A percentile compares a stretch with the other conserved stretches of the same genome.
phyloP scores from a whole-genome alignment of 495 filamentous ascomycete species.

The Xylaria bambusicola region DNA sequence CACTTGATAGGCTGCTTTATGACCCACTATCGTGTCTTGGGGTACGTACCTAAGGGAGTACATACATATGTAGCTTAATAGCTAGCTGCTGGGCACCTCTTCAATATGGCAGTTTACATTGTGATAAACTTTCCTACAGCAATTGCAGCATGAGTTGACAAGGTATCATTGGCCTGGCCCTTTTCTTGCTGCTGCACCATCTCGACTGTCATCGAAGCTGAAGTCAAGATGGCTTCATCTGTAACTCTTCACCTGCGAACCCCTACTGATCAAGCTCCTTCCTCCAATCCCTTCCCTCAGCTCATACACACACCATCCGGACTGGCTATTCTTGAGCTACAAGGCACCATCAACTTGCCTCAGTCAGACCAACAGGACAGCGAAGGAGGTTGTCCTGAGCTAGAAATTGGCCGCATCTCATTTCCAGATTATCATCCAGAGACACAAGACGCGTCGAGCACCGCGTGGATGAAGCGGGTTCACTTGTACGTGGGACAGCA shows the following conservation, averaged over 20 bases:
- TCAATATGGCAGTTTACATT: no score
- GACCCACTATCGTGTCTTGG: constrained; percentile 5
- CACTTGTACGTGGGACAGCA: constrained; percentile 87
- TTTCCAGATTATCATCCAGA: constrained; percentile 72
- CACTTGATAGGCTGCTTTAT: not conserved
- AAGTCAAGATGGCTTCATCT: constrained; percentile 28
- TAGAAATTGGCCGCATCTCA: constrained; percentile 69
- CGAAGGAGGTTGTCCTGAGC: constrained; percentile 37
- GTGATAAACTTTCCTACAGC: no score
- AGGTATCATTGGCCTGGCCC: no score
- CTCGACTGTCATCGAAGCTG: not conserved
- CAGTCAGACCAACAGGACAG: constrained; percentile 24
- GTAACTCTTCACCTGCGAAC: constrained; percentile 27
- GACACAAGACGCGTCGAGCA: constrained; percentile 44
- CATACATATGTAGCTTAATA: not conserved
- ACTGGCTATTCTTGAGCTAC: constrained; percentile 83
- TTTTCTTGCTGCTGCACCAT: no score
- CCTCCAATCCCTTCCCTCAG: constrained; percentile 67
- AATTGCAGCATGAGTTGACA: no score
- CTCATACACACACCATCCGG: constrained; percentile 83
- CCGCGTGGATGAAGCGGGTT: constrained; percentile 83
- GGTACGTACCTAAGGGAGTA: not conserved
- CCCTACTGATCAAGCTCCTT: not conserved
- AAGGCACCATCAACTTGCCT: constrained; percentile 79
- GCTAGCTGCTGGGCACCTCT: no score